Conservation (phyloP, 2,329 filamentous ascomycete genomes). For the Paraconiothyrium sp. region DNA sequence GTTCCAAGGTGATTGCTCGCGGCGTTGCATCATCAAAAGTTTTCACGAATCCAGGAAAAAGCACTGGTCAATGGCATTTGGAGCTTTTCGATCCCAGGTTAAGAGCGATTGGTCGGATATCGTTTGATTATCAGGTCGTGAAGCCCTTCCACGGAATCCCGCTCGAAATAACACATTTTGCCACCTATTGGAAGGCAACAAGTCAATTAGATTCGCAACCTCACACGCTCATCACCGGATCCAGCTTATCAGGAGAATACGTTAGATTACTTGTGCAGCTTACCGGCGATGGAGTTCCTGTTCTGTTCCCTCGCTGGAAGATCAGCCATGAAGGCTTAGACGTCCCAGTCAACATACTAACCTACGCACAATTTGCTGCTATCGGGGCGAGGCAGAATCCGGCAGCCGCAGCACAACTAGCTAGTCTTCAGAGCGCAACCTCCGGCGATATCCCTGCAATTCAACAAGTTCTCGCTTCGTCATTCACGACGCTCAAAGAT, state of each 20-base stretch:
- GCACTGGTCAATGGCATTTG: slow-evolving; percentile 81
- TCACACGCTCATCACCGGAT: slow-evolving; percentile 90
- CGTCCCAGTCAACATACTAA: slow-evolving; percentile 82
- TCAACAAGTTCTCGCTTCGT: slow-evolving; percentile 76
- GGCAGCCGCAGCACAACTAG: slow-evolving; percentile 32
- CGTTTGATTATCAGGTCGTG: slow-evolving; percentile 94
- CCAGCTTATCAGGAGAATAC: slow-evolving; percentile 95
- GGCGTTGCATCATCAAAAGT: slow-evolving; percentile 89
- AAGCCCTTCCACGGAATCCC: slow-evolving; percentile 94
- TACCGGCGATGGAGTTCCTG: slow-evolving; percentile 85
- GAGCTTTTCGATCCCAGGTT: slow-evolving; percentile 93
- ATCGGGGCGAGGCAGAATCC: slow-evolving; percentile 51
- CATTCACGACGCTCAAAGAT: slow-evolving; percentile 81
- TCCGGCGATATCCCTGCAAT: slow-evolving; percentile 62
- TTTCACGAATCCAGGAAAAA: slow-evolving; percentile 79
- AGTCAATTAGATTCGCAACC: slow-evolving; percentile 88
- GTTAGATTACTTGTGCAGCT: slow-evolving; percentile 91
- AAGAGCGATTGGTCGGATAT: slow-evolving; percentile 90
- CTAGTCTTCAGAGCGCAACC: slow-evolving; percentile 36
- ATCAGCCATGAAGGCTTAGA: slow-evolving; percentile 79
- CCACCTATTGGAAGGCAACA: slow-evolving; percentile 99
- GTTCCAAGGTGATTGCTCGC: slow-evolving; percentile 96
- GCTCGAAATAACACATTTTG: slow-evolving; percentile 96
- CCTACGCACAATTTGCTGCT: slow-evolving; percentile 73
- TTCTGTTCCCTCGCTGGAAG: slow-evolving; percentile 88